phyloP scores from a whole-genome alignment of 2,329 filamentous ascomycete species.

The Microcyclospora tardicrescens region DNA sequence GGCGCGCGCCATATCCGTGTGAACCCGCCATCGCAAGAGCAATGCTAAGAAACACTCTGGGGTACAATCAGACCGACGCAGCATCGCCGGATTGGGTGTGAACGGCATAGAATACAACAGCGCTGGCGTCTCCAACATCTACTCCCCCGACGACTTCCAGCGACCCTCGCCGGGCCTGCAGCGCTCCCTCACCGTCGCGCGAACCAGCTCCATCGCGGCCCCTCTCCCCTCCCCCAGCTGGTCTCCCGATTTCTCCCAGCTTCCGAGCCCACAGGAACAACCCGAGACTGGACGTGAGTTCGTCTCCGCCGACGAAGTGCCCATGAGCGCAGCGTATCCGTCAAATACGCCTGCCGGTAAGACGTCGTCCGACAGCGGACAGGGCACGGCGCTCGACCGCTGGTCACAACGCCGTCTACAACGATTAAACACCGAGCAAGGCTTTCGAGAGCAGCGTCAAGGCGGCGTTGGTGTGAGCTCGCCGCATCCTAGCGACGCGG shows the following conservation, averaged over 20 bases:
- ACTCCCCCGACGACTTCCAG: conserved; percentile 9
- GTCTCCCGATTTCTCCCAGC: conserved; percentile 12
- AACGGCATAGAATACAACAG: no score
- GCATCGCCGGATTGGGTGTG: no score
- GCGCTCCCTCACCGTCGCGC: conserved; percentile 15
- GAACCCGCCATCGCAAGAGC: no score
- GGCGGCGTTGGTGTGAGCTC: conserved; percentile 14
- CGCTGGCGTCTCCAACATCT: conserved; percentile 5
- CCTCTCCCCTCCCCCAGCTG: conserved; percentile 9
- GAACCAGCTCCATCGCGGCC: conserved; percentile 3
- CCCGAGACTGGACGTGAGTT: conserved; percentile 3
- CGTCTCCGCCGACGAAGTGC: conserved; percentile 6
- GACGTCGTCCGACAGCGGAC: conserved; percentile 23
- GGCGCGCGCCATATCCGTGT: no score
- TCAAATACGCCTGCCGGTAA: conserved; percentile 13
- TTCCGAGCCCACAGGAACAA: conserved; percentile 13
- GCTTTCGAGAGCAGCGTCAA: conserved; percentile 26
- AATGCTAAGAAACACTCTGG: no score
- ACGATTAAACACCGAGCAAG: conserved; percentile 27
- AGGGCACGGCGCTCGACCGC: conserved; percentile 18
- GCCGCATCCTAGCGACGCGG: conserved; percentile 11
- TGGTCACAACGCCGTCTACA: conserved; percentile 26
- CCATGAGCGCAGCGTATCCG: conserved; percentile 17
- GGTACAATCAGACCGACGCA: no score
- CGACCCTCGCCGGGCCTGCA: conserved; percentile 9